Evolutionary conservation across 1,284 basidiomycete species (phyloP).

Genomic region (Polyporus tsugae): DNA sequence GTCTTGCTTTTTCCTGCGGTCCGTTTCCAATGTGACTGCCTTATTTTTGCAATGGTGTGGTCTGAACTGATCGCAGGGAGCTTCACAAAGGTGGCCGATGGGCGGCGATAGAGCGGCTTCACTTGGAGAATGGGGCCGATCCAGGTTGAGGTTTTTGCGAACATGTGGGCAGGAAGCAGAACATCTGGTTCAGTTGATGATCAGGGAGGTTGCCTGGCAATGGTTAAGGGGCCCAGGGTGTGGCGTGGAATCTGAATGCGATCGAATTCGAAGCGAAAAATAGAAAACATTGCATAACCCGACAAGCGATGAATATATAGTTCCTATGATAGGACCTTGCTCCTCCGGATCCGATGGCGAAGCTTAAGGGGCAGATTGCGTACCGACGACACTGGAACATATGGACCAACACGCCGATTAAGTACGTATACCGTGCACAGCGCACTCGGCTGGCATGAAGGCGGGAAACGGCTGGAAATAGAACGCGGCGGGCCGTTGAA

Average conservation of each 20-base stretch:
- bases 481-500: neutral
- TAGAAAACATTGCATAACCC: neutral
- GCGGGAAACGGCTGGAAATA: neutral
- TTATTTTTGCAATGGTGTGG: neutral
- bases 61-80: neutral
- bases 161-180: neutral
- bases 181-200: neutral
- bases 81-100: neutral
- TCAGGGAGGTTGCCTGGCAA: neutral
- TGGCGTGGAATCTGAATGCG: neutral
- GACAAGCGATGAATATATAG: neutral
- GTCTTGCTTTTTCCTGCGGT: neutral
- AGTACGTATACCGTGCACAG: neutral
- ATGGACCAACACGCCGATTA: constrained; percentile 11
- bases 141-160: neutral
- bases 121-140: neutral
- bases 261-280: neutral
- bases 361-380: constrained; percentile 3
- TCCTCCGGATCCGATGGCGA: neutral
- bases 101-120: neutral
- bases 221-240: neutral
- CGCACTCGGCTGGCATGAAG: neutral
- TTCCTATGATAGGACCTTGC: neutral
- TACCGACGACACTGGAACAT: neutral
- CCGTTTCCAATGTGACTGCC: neutral